Base-by-base conservation (phyloP, 2,329 filamentous ascomycete genomes). In the Rhynchosporium agropyri region DNA sequence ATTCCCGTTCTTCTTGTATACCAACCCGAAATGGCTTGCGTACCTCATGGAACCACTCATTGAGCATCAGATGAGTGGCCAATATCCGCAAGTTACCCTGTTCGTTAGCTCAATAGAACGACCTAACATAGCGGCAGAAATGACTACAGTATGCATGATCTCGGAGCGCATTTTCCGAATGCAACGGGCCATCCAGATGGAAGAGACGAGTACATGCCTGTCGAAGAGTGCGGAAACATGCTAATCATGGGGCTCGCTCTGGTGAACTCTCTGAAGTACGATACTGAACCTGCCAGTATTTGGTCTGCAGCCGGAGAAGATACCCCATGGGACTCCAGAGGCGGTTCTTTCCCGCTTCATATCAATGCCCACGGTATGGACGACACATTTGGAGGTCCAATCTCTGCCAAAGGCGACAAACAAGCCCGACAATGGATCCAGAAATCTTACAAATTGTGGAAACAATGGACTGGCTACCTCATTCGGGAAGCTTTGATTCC, bases 1-100 rank as follows among this genome's bases (percentile, higher is more conserved):
- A 0, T 93, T 92, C 76, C 90, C 91, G 0, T 95, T 94, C 80
- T 94, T 94, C 79, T 75, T 94, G 26, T 95, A 94, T 73, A 92
- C 90, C 20, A 92, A 93, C 69, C 91, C 91, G 2, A 81, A 85
- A 63, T 94, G 90, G 90, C 79, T 93, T 62, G 89, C 87, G 1
- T 93, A 93, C 71, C 80, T 94, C 3, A 79, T 95, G 4, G 90
- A 94, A 74, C 91, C 91, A 5, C 79, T 94, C 29, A 82, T 95
- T 58, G 91, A 95, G 76, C 89, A 95, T 74, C 90, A 90, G 79
- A 77, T 90, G 29, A 92, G 89, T 72, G 90, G 90, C 1, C 89
- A 93, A 73, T 96, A 95, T 73, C 91, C 91, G 7, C 68, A 67
- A 66, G 68, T 67, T 36, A 26, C 29, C 50, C 7, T 28, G 5